Conservation (phyloP, 1,284 basidiomycete species). For the Athelia psychrophila region DNA sequence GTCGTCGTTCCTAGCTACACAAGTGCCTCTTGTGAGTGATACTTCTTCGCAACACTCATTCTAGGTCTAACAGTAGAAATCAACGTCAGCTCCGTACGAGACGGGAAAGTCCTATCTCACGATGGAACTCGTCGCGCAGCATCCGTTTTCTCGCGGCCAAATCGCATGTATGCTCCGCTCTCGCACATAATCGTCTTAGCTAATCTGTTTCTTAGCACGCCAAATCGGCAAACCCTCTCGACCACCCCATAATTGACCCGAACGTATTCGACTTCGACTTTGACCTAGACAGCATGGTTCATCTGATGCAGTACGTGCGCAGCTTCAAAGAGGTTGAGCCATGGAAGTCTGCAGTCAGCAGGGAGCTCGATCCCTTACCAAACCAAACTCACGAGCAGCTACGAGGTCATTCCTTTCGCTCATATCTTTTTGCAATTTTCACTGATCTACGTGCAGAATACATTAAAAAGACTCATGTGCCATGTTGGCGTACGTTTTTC, state of each 20-base stretch:
- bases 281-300: constrained; percentile 33
- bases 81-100: constrained; percentile 10
- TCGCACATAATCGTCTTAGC: no score
- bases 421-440: no score
- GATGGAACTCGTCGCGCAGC: constrained; percentile 7
- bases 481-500: no score
- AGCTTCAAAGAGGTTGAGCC: constrained; percentile 23
- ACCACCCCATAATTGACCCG: constrained; percentile 34
- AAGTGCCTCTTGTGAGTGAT: constrained; percentile 10
- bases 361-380: constrained; percentile 6
- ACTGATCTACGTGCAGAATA: no score
- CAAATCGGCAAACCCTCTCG: constrained; percentile 22
- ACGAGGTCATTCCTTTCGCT: neutral
- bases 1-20: constrained; percentile 16
- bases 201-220: constrained; percentile 18
- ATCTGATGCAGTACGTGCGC: constrained; percentile 33
- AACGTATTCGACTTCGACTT: constrained; percentile 33
- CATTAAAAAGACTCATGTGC: no score
- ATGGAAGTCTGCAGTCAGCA: constrained; percentile 5
- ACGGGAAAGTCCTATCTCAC: constrained; percentile 17
- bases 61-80: neutral
- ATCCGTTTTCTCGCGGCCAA: constrained; percentile 12
- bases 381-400: constrained; percentile 10
- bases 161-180: neutral
- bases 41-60: constrained; percentile 4